Evolutionary conservation across 1,139 yeast genomes (phyloP).

Genomic region (Magnusiomyces suaveolens): DNA sequence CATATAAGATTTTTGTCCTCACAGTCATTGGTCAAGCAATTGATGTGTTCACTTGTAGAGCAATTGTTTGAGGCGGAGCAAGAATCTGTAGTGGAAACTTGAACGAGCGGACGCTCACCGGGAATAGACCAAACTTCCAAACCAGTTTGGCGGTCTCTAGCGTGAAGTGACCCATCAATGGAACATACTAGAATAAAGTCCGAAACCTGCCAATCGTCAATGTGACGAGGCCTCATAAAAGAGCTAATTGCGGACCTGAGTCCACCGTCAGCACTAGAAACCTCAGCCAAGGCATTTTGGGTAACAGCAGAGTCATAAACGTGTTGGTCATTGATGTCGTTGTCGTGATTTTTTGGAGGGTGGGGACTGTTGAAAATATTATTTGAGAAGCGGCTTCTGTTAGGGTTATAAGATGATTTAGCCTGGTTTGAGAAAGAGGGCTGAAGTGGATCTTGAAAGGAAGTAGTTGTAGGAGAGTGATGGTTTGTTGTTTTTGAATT

Average conservation of each 20-base stretch:
- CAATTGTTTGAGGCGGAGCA: slow-evolving; percentile 10
- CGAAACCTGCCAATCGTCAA: slow-evolving; percentile 50
- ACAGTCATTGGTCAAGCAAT: slow-evolving; percentile 16
- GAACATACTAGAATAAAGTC: slow-evolving; percentile 65
- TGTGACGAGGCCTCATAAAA: slow-evolving; percentile 17
- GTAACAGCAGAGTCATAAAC: background rate
- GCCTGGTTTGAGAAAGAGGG: too few species aligned
- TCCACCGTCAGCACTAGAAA: background rate
- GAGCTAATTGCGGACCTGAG: slow-evolving; percentile 6
- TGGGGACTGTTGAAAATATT: too few species aligned
- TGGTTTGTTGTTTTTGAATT: too few species aligned
- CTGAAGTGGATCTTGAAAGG: too few species aligned
- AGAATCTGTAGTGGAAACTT: slow-evolving; percentile 20
- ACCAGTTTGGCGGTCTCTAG: slow-evolving; percentile 70
- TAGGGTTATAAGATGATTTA: too few species aligned
- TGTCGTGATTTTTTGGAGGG: too few species aligned
- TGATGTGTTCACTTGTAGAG: slow-evolving; percentile 13
- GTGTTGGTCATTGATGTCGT: background rate
- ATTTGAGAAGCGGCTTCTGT: too few species aligned
- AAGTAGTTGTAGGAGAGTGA: too few species aligned
- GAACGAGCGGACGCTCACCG: slow-evolving; percentile 34
- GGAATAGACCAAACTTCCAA: slow-evolving; percentile 67
- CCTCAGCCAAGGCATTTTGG: background rate
- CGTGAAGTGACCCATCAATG: slow-evolving; percentile 82
- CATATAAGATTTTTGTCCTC: slow-evolving; percentile 40